Percentiles rank a stretch among this genome's conserved stretches.
Evolutionary conservation across 2,329 filamentous ascomycete species (phyloP).

Genomic region (Xylaria sp.): DNA sequence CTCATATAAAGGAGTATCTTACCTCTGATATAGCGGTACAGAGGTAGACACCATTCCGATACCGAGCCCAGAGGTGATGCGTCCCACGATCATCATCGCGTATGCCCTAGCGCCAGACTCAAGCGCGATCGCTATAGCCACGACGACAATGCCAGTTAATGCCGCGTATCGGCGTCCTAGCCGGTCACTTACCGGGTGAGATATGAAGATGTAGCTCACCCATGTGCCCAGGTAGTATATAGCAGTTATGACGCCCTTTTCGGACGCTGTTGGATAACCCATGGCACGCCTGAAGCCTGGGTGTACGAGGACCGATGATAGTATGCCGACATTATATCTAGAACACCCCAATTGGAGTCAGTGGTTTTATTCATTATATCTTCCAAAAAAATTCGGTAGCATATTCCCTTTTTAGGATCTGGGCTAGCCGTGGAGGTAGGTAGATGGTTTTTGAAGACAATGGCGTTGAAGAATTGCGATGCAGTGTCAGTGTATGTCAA

Average conservation of each 20-base stretch:
- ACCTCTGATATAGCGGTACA: conserved; percentile 64
- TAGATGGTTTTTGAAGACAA: too few species aligned
- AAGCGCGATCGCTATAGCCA: conserved; percentile 55
- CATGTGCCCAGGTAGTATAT: conserved; percentile 65
- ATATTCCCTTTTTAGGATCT: too few species aligned
- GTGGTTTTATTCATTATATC: not conserved
- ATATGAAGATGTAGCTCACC: conserved; percentile 59
- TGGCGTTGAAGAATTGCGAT: too few species aligned
- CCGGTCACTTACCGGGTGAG: conserved; percentile 56
- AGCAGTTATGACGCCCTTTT: conserved; percentile 59
- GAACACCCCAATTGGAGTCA: not conserved
- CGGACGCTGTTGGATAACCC: conserved; percentile 49
- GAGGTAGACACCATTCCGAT: conserved; percentile 61
- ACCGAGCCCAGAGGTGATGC: conserved; percentile 59
- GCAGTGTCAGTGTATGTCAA: too few species aligned
- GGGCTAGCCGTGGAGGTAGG: too few species aligned
- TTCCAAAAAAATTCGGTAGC: not conserved
- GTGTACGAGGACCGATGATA: conserved; percentile 62
- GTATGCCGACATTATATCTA: conserved; percentile 63
- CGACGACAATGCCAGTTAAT: conserved; percentile 51
- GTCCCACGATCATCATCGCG: conserved; percentile 56
- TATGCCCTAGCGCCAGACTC: conserved; percentile 53
- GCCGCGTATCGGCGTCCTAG: conserved; percentile 59
- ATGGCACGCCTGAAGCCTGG: conserved; percentile 58
- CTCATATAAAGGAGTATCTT: not conserved